Percentiles rank a stretch among this genome's conserved stretches.
Evolutionary conservation across 1,284 basidiomycete species (phyloP).

Genomic region (Moesziomyces antarcticus): DNA sequence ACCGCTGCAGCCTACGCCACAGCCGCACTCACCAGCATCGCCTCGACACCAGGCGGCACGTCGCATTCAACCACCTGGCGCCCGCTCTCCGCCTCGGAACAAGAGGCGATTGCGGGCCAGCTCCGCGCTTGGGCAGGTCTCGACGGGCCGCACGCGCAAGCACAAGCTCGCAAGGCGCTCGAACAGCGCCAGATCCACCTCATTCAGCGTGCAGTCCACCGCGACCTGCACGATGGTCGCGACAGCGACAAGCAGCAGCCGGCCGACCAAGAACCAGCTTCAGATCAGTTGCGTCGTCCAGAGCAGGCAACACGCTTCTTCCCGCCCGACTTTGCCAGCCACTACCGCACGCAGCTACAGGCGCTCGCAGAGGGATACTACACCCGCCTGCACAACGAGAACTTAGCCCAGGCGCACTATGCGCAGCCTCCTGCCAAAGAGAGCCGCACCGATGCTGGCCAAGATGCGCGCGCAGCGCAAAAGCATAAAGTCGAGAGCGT

Average conservation of each 20-base stretch:
- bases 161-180: constrained; percentile 49
- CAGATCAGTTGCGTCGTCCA: constrained; percentile 13
- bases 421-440: constrained; percentile 19
- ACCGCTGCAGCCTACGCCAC: constrained; percentile 62
- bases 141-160: constrained; percentile 59
- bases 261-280: constrained; percentile 1
- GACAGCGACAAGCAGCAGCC: neutral
- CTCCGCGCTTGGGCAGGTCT: constrained; percentile 62
- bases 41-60: constrained; percentile 25
- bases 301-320: constrained; percentile 46
- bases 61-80: constrained; percentile 33
- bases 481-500: neutral
- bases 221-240: constrained; percentile 6
- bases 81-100: constrained; percentile 44
- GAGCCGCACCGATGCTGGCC: constrained; percentile 1
- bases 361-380: constrained; percentile 62
- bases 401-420: constrained; percentile 32
- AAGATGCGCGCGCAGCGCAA: neutral
- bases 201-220: constrained; percentile 30
- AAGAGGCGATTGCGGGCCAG: constrained; percentile 51
- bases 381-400: constrained; percentile 54
- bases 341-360: constrained; percentile 60
- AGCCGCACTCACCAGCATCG: constrained; percentile 58
- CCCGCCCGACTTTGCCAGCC: constrained; percentile 63
- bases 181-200: constrained; percentile 52